phyloP scores from a whole-genome alignment of 148 eudicot species.

The Rhododendron ovatum region DNA sequence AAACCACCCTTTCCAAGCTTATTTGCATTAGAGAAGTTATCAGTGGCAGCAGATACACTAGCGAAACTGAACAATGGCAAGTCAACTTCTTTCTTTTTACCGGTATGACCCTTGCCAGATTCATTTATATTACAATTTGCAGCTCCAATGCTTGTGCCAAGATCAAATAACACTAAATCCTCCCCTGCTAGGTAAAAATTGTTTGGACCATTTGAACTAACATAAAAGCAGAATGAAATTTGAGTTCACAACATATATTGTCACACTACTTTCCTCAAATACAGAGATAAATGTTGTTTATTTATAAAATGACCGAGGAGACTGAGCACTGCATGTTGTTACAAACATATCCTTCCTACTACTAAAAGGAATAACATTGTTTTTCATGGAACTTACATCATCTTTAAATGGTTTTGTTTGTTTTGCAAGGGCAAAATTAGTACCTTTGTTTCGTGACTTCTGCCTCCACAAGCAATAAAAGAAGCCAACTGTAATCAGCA shows the following conservation, averaged over 20 bases:
- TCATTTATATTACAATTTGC: not conserved
- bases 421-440: not conserved
- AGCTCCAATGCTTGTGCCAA: not conserved
- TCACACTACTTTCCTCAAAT: not conserved
- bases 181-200: not conserved
- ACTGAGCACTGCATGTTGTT: not conserved
- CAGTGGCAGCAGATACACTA: not conserved
- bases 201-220: not conserved
- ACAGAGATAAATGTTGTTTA: not conserved
- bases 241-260: not conserved
- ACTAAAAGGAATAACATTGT: not conserved
- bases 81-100: not conserved
- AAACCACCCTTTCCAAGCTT: slow-evolving; percentile 8
- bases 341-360: not conserved
- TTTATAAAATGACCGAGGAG: not conserved
- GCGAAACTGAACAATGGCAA: not conserved
- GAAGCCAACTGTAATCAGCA: not conserved
- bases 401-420: not conserved
- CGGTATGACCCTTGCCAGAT: not conserved
- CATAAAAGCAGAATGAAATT: not conserved
- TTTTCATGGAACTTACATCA: not conserved
- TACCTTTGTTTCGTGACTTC: not conserved
- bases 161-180: not conserved
- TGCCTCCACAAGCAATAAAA: slow-evolving; percentile 2
- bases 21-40: slow-evolving; percentile 4